Base-by-base conservation (phyloP, 768 basidiomycete species). In the Suillus plorans region DNA sequence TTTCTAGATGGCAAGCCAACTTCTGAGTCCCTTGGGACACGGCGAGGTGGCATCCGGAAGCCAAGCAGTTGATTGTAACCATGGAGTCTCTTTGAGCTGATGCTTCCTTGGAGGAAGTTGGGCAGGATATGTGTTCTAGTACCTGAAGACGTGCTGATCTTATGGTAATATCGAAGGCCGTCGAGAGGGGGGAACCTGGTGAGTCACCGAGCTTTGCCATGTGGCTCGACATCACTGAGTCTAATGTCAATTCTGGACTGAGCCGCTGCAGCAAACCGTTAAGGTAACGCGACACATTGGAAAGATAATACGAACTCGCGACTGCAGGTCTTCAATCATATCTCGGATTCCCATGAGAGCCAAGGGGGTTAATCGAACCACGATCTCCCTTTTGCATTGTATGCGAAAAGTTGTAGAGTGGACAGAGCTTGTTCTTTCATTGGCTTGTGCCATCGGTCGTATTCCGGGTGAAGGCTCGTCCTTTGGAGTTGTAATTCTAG, bases 361-460 rank as follows among this genome's bases (percentile, higher is more conserved):
- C 22, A 91, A 76, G 3, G 90, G 90, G 6, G 86, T 89, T n/a
- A 88, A 63, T 50, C 77, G 75, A 20, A 87, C 56, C 44, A 77
- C 74, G 16, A 86, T 57, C 22, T 77, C 75, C 31, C 37, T 41
- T 20, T 28, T 36, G 37, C 53, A 63, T 5, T 63, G 34, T 60
- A 63, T 39, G 34, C 62, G 62, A 37, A 63, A 41, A 58, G 34
- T 63, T 14, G 28, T 55, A 2, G 62, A 58, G 18, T 56, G 25
- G 3, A 28, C 25, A 20, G 16, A 42, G 18, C 25, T 42, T 18
- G 12, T 42, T 31, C 18, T 42, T 28, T 59, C 58, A 12, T 31
- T 31, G 3, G 58, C 25, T 42, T 31, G 58, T 42, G 28, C 10
- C 5, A 10, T 12, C 25, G 39, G 58, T 12, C 41, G 25, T 42